Base-by-base conservation (phyloP, 1,139 yeast genomes). In the Eremothecium coryli region DNA sequence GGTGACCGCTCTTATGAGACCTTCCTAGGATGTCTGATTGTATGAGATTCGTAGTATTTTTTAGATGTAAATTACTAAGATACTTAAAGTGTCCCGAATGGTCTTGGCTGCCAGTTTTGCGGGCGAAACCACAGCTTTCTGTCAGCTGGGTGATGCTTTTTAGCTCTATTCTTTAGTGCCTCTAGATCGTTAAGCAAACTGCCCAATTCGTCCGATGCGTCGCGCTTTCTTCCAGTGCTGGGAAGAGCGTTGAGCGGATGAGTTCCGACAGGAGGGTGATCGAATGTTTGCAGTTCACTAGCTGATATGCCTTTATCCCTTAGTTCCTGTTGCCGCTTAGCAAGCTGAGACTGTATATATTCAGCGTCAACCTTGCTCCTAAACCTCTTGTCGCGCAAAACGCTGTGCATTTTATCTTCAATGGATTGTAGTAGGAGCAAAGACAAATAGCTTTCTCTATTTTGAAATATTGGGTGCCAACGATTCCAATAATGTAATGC, bases 1-100 rank as follows among this genome's bases (percentile, higher is more conserved):
- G 66, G 86, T 79, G 88, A 79, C 88, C 88, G 90, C 72, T 65
- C 64, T 46, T 42, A 29, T 41, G 60, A 56, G 70, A 66, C 71
- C 74, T 69, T 70, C 74, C 74, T 65, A 66, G 75, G 74, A 70
- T 68, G 75, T 70, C 75, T 69, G 75, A 70, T 66, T 63, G 54
- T 40, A 45, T 42, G 36, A 37, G 23, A 33, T 29, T n/a, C n/a
- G 29, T 26, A 14, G 8, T 22, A 5, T 12, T 23, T 33, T 34
- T 15, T 25, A 27, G 5, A 31, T 17, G 28, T 23, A 31, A 22
- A 13, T 23, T 14, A 15, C 11, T 14, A 15, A 13, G 23, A 9
- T 15, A 11, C n/a, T 37, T 48, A 51, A 35, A 49, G 17, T 26
- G 47, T 41, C 23, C 76, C 76, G 49, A 70, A 68, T 1, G 76